Evolutionary conservation across 2,329 filamentous ascomycete genomes (phyloP), one percentile per base, ranked within the genome.

Genomic region (Neodidymelliopsis sp.): DNA sequence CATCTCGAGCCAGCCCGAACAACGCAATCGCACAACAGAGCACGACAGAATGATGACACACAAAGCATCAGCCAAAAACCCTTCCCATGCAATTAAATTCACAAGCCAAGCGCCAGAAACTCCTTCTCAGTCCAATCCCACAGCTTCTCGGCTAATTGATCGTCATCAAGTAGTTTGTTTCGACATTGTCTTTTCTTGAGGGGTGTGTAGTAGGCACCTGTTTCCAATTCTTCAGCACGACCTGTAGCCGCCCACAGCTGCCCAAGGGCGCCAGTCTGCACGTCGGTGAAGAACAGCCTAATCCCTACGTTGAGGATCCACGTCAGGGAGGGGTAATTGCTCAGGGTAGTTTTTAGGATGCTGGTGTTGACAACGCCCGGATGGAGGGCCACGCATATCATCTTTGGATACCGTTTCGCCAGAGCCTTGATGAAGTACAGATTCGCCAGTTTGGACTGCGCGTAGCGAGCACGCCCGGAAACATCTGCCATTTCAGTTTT

Each of bases 391-490:
- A 72, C 65, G 7, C 59, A 62, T 0, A 62, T 75, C 52, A 80
- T 69, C 3, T 60, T 38, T 4, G 77, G 77, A 49, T 79, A 74
- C 0, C 63, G 67, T n/a, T 59, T 48, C 2, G 76, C 74, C 10
- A 78, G 61, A 22, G 71, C 56, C 4, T 62, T 53, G 0, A 72
- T 62, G 53, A 73, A 78, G 3, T 78, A 66, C 7, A 79, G 60
- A 34, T 79, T 78, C 12, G 78, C 78, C 2, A 80, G 69, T 55
- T 80, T 81, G 42, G 67, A 71, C 39, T 77, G 73, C 1, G 71
- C 74, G 59, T 81, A 81, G 10, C 27, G 35, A 7, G 38, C 13
- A 6, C 34, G 13, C 0, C 22, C 29, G 5, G 10, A 28, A 12
- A 42, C 2, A 0, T 52, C 16, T 2, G n/a, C 15, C 4, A 27